Conservation (phyloP, 176 grass and related monocot species). For the Poa pratensis region DNA sequence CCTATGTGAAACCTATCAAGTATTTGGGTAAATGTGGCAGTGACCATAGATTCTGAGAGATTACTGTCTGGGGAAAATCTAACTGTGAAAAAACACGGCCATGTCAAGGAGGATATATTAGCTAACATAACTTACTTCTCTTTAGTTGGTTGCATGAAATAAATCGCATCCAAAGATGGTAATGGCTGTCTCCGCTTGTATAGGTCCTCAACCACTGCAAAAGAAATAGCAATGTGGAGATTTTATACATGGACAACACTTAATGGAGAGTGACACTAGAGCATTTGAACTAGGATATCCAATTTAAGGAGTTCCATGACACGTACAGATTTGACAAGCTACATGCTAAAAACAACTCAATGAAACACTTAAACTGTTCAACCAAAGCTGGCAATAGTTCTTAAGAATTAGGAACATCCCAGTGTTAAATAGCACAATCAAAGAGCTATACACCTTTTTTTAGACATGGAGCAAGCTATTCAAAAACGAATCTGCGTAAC, state of each 20-base stretch:
- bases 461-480: conserved; percentile 7
- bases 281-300: conserved; percentile 1
- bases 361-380: neutral
- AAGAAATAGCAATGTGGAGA: conserved; percentile 6
- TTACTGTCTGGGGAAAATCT: neutral
- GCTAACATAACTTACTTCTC: conserved; percentile 66
- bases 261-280: conserved; percentile 22
- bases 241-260: conserved; percentile 27
- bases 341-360: conserved; percentile 6
- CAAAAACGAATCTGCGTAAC: neutral
- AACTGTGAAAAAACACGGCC: neutral
- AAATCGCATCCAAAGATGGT: conserved; percentile 85
- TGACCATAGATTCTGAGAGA: neutral
- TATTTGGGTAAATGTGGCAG: conserved; percentile 11
- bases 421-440: conserved; percentile 1
- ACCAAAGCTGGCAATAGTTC: neutral
- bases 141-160: conserved; percentile 91
- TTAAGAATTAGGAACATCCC: neutral
- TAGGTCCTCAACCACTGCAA: conserved; percentile 90
- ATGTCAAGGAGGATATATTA: conserved; percentile 44
- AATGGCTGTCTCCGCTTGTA: conserved; percentile 84
- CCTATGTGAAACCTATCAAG: neutral
- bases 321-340: neutral
- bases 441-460: conserved; percentile 8
- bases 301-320: conserved; percentile 19